These are phyloP conservation scores for Esteya vermicola DNA, from an alignment of 2,329 filamentous ascomycete species.

Conservation along the genomic window DNA sequence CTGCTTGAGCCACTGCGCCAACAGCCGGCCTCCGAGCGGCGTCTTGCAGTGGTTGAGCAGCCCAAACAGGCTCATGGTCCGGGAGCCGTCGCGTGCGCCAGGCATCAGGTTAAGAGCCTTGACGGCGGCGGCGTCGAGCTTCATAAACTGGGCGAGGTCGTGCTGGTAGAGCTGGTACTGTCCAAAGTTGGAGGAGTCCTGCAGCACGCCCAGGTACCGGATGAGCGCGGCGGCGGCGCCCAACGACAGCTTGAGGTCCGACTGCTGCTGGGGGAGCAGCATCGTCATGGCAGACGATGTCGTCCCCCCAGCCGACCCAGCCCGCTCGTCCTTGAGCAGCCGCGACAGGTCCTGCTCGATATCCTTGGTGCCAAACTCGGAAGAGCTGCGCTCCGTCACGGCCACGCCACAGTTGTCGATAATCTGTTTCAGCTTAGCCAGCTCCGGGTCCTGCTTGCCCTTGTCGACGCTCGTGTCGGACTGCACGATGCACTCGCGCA, in stretches of 20 bases:
- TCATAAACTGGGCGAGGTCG: conserved; percentile 95
- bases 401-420: conserved; percentile 87
- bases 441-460: conserved; percentile 66
- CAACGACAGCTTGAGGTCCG: conserved; percentile 91
- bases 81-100: conserved; percentile 83
- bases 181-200: conserved; percentile 88
- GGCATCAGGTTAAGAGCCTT: conserved; percentile 97
- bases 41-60: conserved; percentile 97
- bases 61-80: conserved; percentile 92
- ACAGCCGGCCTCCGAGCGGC: conserved; percentile 72
- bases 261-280: conserved; percentile 72
- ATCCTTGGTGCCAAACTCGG: conserved; percentile 77
- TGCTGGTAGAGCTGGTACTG: conserved; percentile 97
- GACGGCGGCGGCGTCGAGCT: conserved; percentile 84
- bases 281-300: no score
- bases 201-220: conserved; percentile 82
- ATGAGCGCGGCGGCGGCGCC: conserved; percentile 85
- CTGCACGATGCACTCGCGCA: conserved; percentile 85
- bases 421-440: conserved; percentile 76
- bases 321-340: conserved; percentile 73
- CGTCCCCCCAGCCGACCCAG: no score
- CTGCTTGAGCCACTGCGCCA: conserved; percentile 96
- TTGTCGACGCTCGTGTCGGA: conserved; percentile 40
- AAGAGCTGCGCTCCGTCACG: conserved; percentile 60
- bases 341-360: conserved; percentile 90